phyloP scores from a whole-genome alignment of 1,139 yeast species.

The Scheffersomyces cryptocercus region DNA sequence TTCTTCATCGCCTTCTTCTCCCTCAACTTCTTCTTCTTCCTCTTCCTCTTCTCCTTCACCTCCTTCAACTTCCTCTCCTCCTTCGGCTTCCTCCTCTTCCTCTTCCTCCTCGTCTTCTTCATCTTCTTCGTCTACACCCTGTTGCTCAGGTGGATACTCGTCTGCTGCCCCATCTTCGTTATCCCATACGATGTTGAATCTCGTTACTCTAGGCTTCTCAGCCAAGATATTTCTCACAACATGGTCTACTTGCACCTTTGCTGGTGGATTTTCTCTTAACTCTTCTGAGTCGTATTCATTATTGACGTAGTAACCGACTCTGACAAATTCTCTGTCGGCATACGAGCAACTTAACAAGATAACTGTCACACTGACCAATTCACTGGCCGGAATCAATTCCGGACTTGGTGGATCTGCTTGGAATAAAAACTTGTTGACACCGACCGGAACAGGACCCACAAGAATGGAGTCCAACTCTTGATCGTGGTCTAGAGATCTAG shows the following conservation, averaged over 20 bases:
- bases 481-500: conserved; percentile 90
- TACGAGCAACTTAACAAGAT: conserved; percentile 89
- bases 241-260: conserved; percentile 89
- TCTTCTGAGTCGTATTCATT: conserved; percentile 95
- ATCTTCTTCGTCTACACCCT: conserved; percentile 52
- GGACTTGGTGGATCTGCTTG: conserved; percentile 97
- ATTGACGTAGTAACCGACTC: conserved; percentile 96
- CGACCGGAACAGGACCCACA: conserved; percentile 98
- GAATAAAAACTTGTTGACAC: conserved; percentile 88
- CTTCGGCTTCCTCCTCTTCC: conserved; percentile 58
- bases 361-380: conserved; percentile 92
- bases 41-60: conserved; percentile 49
- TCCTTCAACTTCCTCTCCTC: conserved; percentile 53
- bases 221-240: conserved; percentile 93
- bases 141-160: conserved; percentile 68
- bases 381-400: conserved; percentile 92
- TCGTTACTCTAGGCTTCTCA: conserved; percentile 95
- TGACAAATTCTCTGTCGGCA: conserved; percentile 89
- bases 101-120: conserved; percentile 56
- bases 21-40: conserved; percentile 36
- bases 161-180: conserved; percentile 62
- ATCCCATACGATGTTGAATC: conserved; percentile 96
- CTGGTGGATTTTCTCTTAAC: conserved; percentile 89
- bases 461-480: conserved; percentile 93
- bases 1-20: conserved; percentile 28